phyloP scores from a whole-genome alignment of 441 rosid species.

The Manihot esculenta region DNA sequence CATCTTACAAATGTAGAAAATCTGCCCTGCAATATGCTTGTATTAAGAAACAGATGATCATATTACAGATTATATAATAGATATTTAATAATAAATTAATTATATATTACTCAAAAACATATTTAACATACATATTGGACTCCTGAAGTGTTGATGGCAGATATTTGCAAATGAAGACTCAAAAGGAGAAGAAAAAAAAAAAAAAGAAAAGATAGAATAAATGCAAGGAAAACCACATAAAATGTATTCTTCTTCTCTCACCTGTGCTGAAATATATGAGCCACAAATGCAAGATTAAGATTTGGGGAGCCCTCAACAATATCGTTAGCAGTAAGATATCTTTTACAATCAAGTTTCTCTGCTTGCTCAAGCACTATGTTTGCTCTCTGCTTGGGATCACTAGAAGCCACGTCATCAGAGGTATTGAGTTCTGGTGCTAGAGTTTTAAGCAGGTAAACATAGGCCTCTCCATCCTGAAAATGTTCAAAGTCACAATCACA shows the following conservation, averaged over 20 bases:
- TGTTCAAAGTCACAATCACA: constrained; percentile 8
- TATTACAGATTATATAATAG: background rate
- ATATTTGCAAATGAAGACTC: background rate
- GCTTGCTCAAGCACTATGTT: constrained; percentile 85
- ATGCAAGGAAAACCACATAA: constrained; percentile 3
- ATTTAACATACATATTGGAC: background rate
- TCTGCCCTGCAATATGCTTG: background rate
- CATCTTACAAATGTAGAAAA: background rate
- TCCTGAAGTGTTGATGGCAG: background rate
- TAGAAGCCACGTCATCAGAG: constrained; percentile 45
- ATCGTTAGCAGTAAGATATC: constrained; percentile 81
- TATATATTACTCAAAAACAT: background rate
- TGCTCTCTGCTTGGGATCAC: constrained; percentile 78
- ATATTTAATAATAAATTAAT: background rate
- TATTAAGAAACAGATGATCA: background rate
- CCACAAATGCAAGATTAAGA: constrained; percentile 98
- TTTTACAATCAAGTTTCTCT: constrained; percentile 88
- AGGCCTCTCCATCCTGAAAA: constrained; percentile 96
- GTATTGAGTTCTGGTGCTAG: constrained; percentile 92
- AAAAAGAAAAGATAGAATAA: background rate
- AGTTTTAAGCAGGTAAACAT: constrained; percentile 86
- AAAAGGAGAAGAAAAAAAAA: background rate
- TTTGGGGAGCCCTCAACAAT: constrained; percentile 96
- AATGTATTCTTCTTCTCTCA: constrained; percentile 21
- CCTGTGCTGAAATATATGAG: constrained; percentile 96